Evolutionary conservation across 2,329 filamentous ascomycete genomes (phyloP).

Genomic region (Alternaria sp.): DNA sequence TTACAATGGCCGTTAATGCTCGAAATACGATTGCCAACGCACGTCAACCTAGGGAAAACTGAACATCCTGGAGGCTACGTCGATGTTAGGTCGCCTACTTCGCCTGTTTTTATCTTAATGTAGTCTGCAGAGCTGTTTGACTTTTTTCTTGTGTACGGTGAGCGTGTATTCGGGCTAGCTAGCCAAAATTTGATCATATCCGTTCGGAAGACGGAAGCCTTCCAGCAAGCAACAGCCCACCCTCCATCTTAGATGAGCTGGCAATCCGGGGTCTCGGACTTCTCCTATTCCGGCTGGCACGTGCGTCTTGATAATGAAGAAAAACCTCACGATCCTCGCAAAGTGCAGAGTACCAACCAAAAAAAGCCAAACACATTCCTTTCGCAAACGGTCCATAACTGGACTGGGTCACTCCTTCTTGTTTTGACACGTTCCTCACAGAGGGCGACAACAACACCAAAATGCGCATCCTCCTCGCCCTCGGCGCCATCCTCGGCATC

Average conservation of each 20-base stretch:
- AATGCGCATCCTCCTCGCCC: constrained; percentile 26
- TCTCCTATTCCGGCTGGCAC: constrained; percentile 9
- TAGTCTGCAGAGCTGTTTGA: too few species aligned
- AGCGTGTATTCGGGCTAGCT: too few species aligned
- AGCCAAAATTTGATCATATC: too few species aligned
- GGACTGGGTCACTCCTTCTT: background rate
- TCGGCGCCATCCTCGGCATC: constrained; percentile 31
- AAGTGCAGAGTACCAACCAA: background rate
- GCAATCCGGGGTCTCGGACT: constrained; percentile 9
- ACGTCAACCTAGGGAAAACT: too few species aligned
- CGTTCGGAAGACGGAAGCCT: background rate
- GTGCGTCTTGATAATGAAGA: constrained; percentile 4
- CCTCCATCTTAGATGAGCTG: background rate
- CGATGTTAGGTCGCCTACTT: too few species aligned
- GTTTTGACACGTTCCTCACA: background rate
- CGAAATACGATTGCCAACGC: too few species aligned
- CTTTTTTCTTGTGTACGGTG: too few species aligned
- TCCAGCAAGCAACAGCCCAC: background rate
- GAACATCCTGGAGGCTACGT: too few species aligned
- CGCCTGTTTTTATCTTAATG: too few species aligned
- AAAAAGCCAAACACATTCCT: background rate
- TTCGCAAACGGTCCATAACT: background rate
- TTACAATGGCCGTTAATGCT: background rate
- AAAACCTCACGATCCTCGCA: background rate
- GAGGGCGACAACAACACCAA: background rate